Evolutionary conservation across 129 eudicot species (phyloP), one percentile per base, ranked within the genome.

Genomic region (Helichrysum umbraculigerum): DNA sequence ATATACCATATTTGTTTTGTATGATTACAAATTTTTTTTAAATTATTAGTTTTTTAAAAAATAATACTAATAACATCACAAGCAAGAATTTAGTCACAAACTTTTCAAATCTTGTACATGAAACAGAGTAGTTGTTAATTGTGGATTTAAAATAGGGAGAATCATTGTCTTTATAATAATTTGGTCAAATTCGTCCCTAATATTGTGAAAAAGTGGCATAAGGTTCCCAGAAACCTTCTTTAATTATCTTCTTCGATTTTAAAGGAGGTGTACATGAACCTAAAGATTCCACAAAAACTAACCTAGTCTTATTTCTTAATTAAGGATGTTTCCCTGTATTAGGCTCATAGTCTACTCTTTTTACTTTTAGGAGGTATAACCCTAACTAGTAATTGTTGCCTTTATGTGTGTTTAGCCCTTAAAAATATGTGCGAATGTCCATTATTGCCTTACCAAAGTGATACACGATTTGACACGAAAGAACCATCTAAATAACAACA

Each of bases 381-480:
- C 68, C 74, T 67, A 67, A 69, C 22, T 58, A 30, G 70, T 47
- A 59, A 12, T 64, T 25, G 28, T 78, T 70, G 82, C 82, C 82
- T 78, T 78, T 60, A 44, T 60, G 54, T 68, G 50, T 70, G 54
- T 70, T 6, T 11, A 9, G 10, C 70, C 81, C 60, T 61, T 70
- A 70, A 70, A 29, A 42, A 44, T 60, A 78, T 70, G 60, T 32
- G 33, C 47, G 51, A 14, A 70, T 69, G 76, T 70, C 60, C 37
- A 28, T 70, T 25, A 1, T 25, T 78, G 71, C 50, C 71, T 78
- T 78, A 65, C 20, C 76, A 78, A 78, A 78, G 82, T 44, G 81
- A 69, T 70, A 60, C 76, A 29, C 60, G 71, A 78, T 78, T 59
- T 59, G 30, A 70, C 70, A 70, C 44, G 64, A 70, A 69, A 70